phyloP scores from a whole-genome alignment of 306 rosid species.

The Lathyrus aphaca region DNA sequence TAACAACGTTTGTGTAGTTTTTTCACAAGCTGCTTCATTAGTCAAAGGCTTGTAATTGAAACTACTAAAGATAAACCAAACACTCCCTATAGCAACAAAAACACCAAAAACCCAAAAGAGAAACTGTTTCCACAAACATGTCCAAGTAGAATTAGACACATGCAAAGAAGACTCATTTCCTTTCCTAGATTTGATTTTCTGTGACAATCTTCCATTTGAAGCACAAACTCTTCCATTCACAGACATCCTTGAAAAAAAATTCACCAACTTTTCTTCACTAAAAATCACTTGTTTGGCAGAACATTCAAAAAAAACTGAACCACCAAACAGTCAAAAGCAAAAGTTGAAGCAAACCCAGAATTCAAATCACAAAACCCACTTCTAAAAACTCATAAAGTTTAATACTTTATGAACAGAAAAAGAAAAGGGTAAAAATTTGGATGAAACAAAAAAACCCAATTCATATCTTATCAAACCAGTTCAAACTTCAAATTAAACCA shows the following conservation, averaged over 20 bases:
- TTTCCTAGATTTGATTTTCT: conserved; percentile 57
- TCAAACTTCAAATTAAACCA: background rate
- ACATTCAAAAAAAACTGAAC: conserved; percentile 50
- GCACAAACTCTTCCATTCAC: conserved; percentile 63
- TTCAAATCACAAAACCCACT: conserved; percentile 37
- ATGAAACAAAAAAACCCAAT: conserved; percentile 39
- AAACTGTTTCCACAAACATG: conserved; percentile 55
- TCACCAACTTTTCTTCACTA: conserved; percentile 45
- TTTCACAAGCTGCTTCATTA: conserved; percentile 51
- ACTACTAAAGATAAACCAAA: conserved; percentile 55
- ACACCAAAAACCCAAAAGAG: conserved; percentile 54
- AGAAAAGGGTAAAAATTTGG: conserved; percentile 39
- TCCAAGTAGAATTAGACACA: conserved; percentile 54
- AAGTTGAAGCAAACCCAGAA: conserved; percentile 39
- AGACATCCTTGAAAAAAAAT: conserved; percentile 62
- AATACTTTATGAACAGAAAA: conserved; percentile 43
- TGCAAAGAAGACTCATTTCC: conserved; percentile 56
- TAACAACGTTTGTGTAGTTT: conserved; percentile 56
- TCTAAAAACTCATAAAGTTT: conserved; percentile 43
- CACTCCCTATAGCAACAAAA: conserved; percentile 46
- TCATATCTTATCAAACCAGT: conserved; percentile 34
- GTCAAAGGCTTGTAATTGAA: too few species aligned
- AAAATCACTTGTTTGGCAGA: conserved; percentile 44
- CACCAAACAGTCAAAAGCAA: conserved; percentile 35
- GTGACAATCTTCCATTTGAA: conserved; percentile 62